phyloP scores from a whole-genome alignment of 129 eudicot species.

The Helianthus annuus region HanXRQr2.0-SUNRISE NC_035445.2:36768413-36768912 shows the following conservation, averaged over 20 bases:
- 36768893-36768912: too few relatives aligned
- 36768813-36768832: slow-evolving; percentile 31
- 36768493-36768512: too few relatives aligned
- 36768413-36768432: not conserved
- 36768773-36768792: slow-evolving; percentile 12
- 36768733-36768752: not conserved
- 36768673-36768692: slow-evolving; percentile 33
- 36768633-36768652: not conserved
- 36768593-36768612: not conserved
- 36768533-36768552: too few relatives aligned
- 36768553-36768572: too few relatives aligned
- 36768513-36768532: too few relatives aligned
- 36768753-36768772: not conserved
- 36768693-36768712: slow-evolving; percentile 36
- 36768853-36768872: slow-evolving; percentile 29
- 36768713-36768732: slow-evolving; percentile 28
- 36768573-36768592: too few relatives aligned
- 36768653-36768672: not conserved
- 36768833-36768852: slow-evolving; percentile 45
- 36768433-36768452: not conserved
- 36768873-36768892: too few relatives aligned
- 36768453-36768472: too few relatives aligned
- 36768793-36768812: slow-evolving; percentile 31
- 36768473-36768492: too few relatives aligned
- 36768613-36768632: not conserved